Evolutionary conservation across 2,329 filamentous ascomycete species (phyloP), one percentile per base, ranked within the genome.

Genomic region (Paecilomyces niveus): DNA sequence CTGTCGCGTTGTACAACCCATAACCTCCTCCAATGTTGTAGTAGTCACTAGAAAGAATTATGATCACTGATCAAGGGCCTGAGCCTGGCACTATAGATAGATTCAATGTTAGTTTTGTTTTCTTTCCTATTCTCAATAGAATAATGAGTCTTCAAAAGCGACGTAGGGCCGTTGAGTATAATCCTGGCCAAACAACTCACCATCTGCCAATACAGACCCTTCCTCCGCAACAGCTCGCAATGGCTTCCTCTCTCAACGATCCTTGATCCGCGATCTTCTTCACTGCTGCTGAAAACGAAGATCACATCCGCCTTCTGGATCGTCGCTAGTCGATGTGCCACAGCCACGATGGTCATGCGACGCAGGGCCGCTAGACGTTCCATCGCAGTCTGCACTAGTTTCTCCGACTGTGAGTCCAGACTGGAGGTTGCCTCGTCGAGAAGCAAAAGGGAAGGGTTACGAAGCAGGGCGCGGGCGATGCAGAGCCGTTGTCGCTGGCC

Each of bases 271-370:
- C 53, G 24, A 0, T 63, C 66, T 7, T 57, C 54, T 7, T 62
- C 64, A 1, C 87, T 85, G 60, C 86, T 81, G 10, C 88, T 88
- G 54, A 94, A 83, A 0, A 93, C 89, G 65, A 89, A 90, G 50
- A 92, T 92, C n/a, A 86, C 77, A 70, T 93, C 86, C 1, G 89
- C 88, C 64, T 92, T 88, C 71, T 89, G 89, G 21, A 92, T 85
- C 11, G 88, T 93, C 0, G 87, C 87, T 54, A 93, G 77, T 13
- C 89, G 80, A 70, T 93, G 90, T 1, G 90, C 90, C 10, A 94
- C 89, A 2, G 89, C 88, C 2, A 94, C 78, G 61, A 89, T 89
- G 1, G 90, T 84, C 57, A 71, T 67, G 31, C 67, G 86, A 7
- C 82, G 83, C 62, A 80, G 78, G 3, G 80, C 80, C 0, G 84